Conservation (phyloP, 345 rosid species). For the Salix dunnii region DNA sequence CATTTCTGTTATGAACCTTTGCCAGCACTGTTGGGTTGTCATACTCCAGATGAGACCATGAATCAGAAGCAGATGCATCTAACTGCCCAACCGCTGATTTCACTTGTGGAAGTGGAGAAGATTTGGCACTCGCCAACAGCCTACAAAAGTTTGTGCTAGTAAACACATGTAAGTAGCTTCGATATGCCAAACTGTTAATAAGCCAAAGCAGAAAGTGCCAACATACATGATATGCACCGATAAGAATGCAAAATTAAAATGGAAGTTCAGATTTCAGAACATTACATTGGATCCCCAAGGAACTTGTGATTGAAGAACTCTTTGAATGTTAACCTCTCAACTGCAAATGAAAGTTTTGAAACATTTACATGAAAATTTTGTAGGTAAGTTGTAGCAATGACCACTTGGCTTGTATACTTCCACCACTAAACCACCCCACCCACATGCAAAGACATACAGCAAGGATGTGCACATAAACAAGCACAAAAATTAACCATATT, state of each 20-base stretch:
- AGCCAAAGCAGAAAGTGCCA: not conserved
- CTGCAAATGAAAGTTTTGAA: conserved; percentile 37
- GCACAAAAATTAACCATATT: not conserved
- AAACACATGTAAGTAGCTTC: conserved; percentile 15
- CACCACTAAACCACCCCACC: not conserved
- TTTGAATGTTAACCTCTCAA: conserved; percentile 59
- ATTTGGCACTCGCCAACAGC: conserved; percentile 26
- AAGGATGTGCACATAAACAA: not conserved
- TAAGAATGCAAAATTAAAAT: not conserved
- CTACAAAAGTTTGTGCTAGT: conserved; percentile 38
- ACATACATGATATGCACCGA: conserved; percentile 2
- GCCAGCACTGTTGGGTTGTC: conserved; percentile 13
- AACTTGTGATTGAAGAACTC: conserved; percentile 78
- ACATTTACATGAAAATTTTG: not conserved
- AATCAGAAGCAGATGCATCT: conserved; percentile 31
- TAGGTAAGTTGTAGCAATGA: not conserved
- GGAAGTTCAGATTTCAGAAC: not conserved
- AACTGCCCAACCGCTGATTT: conserved; percentile 26
- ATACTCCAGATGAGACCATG: conserved; percentile 32
- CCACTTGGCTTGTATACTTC: not conserved
- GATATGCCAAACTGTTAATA: conserved; percentile 1
- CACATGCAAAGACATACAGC: not conserved
- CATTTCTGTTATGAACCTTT: conserved; percentile 16
- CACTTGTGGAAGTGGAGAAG: conserved; percentile 15
- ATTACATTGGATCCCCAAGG: conserved; percentile 55